Percentiles rank a stretch among this genome's conserved stretches.
phyloP scores from a whole-genome alignment of 108 stramenopile genomes.

The Nannochloropsis oceanica region DNA sequence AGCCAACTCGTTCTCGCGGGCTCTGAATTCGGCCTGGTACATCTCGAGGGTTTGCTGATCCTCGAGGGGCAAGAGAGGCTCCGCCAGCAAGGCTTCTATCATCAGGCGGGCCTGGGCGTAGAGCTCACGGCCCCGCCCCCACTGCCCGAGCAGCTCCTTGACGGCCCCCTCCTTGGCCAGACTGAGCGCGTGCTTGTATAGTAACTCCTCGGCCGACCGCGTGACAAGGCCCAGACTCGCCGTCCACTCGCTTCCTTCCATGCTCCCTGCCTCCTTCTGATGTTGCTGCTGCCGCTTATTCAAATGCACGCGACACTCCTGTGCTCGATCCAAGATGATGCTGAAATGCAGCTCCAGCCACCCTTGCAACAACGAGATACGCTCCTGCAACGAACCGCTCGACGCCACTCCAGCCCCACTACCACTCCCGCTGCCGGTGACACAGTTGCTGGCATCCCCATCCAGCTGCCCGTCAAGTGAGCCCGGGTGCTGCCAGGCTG shows the following conservation, averaged over 20 bases:
- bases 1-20: neutral
- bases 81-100: neutral
- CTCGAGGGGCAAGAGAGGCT: neutral
- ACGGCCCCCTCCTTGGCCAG: neutral
- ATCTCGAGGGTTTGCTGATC: neutral
- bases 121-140: neutral
- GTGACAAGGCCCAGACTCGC: neutral
- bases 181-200: neutral
- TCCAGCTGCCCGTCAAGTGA: neutral
- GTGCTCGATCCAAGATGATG: slow-evolving; percentile 4
- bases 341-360: slow-evolving; percentile 24
- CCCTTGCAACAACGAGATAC: neutral
- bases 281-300: neutral
- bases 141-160: neutral
- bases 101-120: neutral
- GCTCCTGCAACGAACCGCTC: neutral
- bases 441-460: no score
- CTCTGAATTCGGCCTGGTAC: neutral
- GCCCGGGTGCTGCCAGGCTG: neutral
- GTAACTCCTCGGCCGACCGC: neutral
- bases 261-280: neutral
- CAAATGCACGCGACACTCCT: slow-evolving; percentile 8
- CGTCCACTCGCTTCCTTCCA: neutral
- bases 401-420: neutral
- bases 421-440: neutral